Evolutionary conservation across 495 filamentous ascomycete genomes (phyloP), one percentile per base, ranked within the genome.

Genomic region (Tuber indicum): DNA sequence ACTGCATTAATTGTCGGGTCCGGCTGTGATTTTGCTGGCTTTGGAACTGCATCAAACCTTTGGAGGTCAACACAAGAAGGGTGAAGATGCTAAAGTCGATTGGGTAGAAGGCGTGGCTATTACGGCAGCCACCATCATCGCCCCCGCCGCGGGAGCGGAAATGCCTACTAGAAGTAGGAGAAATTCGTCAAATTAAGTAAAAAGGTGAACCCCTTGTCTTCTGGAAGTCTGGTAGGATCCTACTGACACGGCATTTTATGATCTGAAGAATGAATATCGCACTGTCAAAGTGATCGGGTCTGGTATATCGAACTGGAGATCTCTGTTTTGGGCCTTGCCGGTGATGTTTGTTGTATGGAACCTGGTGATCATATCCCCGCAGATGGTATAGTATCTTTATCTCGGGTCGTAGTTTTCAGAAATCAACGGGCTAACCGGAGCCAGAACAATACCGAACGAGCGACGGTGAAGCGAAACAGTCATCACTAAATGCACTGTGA

Each of bases 341-440:
- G 94, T 47, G 94, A 97, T 82, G 88, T 98, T 26, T 87, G 97
- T 77, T 88, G 91, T 78, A 84, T 97, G 43, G 93, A 96, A 83
- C 91, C 93, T n/a, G 94, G 42, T 8, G 42, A 42, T 8, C 42
- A 4, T 8, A 42, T 42, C 42, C 42, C 42, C 42, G 42, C 42
- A 1, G 42, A 8, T 42, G 42, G 32, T 32, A 32, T 0, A 32
- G 42, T 8, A 42, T 8, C 42, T 8, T 42, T 42, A 42, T 42
- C 42, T 42, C 42, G 8, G 42, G 42, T 2, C 42, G 2, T 8
- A 32, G 32, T 32, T 32, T 32, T 32, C 32, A 32, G 32, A 32
- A 32, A 32, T 32, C 32, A 32, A 32, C 32, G 32, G 32, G 32
- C 32, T 32, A 32, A 32, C 32, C 1, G 32, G 32, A 32, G 0